These are phyloP conservation scores for Sphagnum magellanicum DNA, from an alignment of 228 moss, liverwort and hornwort species.

Conservation along the genomic window DNA sequence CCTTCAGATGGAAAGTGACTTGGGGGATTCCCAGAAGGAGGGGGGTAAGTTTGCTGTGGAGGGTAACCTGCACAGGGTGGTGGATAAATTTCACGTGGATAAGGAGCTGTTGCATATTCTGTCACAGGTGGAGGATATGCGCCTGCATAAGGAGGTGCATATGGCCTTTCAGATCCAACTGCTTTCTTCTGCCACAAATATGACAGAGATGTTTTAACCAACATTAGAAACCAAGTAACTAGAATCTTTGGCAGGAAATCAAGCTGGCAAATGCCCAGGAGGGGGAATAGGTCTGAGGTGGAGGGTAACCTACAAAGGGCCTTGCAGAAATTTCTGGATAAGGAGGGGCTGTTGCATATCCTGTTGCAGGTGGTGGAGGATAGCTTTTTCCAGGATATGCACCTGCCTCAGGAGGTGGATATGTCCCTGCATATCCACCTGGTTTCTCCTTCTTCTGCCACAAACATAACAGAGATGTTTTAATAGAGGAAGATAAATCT, in stretches of 20 bases:
- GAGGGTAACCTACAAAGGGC: conserved; percentile 3
- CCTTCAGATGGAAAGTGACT: conserved; percentile 2
- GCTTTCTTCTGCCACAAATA: not conserved
- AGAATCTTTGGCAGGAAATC: conserved; percentile 1
- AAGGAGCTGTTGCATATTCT: conserved; percentile 19
- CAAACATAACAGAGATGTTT: not conserved
- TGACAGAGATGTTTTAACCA: not conserved
- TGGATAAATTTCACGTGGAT: conserved; percentile 10
- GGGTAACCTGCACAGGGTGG: conserved; percentile 1
- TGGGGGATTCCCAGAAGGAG: not conserved
- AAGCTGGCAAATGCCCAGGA: not conserved
- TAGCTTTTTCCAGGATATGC: not conserved
- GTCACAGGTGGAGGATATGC: conserved; percentile 14
- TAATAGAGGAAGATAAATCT: not conserved
- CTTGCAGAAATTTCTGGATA: conserved; percentile 4
- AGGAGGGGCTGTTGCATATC: conserved; percentile 23
- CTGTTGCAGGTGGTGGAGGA: conserved; percentile 9
- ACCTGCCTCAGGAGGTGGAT: not conserved
- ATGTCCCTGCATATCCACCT: not conserved
- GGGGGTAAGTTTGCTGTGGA: not conserved
- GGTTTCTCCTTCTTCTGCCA: not conserved
- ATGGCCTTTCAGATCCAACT: not conserved
- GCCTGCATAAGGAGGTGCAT: not conserved
- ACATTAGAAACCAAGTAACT: conserved; percentile 7
- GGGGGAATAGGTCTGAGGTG: conserved; percentile 1